A percentile compares a stretch with the other conserved stretches of the same genome.
phyloP scores from a whole-genome alignment of 257 asterid species.

The Solanum ossicruentum region DNA sequence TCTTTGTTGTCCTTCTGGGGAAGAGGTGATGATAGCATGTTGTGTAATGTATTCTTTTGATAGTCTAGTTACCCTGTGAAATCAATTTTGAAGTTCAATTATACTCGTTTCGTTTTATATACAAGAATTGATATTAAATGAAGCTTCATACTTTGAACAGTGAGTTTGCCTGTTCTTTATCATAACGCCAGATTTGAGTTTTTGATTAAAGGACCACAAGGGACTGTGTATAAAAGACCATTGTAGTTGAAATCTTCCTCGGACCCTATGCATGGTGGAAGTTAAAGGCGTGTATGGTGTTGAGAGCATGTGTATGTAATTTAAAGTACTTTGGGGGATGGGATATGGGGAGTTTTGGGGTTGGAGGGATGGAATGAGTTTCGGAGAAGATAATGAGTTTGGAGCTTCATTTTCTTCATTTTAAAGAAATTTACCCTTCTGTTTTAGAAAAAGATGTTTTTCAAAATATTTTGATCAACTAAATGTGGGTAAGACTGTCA shows the following conservation, averaged over 20 bases:
- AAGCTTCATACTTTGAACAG: not conserved
- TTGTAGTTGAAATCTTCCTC: no score
- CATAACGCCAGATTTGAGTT: not conserved
- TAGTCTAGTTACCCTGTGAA: constrained; percentile 16
- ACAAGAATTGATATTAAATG: not conserved
- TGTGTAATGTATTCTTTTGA: constrained; percentile 46
- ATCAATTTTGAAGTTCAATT: constrained; percentile 11
- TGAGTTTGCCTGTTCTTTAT: not conserved
- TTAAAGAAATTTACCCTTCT: no score
- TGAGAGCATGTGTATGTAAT: not conserved
- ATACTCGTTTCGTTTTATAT: not conserved
- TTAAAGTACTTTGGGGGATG: not conserved
- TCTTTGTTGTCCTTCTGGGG: constrained; percentile 5
- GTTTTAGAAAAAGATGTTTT: no score
- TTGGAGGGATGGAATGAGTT: no score
- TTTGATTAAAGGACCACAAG: no score
- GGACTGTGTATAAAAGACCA: no score
- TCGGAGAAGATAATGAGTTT: no score
- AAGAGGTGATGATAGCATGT: constrained; percentile 18
- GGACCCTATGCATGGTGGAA: no score
- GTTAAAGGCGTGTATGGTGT: not conserved
- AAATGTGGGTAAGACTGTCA: not conserved
- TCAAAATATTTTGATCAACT: no score
- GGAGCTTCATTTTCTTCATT: no score
- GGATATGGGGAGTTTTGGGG: no score